These are phyloP conservation scores for Didymellaceae sp. DNA, from an alignment of 2,329 filamentous ascomycete genomes.

Conservation along the genomic window DNA sequence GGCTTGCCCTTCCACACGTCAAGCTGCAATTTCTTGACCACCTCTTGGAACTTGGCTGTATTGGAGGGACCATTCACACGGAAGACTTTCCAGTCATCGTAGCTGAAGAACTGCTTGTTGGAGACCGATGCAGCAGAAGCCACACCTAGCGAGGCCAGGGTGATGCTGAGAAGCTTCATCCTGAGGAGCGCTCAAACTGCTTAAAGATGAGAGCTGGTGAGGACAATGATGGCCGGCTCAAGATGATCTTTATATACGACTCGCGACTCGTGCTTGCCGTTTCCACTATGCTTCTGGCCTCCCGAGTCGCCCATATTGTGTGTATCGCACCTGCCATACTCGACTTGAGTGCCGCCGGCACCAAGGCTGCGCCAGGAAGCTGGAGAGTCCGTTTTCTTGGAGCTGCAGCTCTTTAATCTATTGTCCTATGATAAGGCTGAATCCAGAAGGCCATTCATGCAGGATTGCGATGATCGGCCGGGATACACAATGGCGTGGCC, in stretches of 20 bases:
- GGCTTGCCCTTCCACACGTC: slow-evolving; percentile 46
- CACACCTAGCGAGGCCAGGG: slow-evolving; percentile 41
- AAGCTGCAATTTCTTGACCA: slow-evolving; percentile 42
- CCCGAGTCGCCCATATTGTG: slow-evolving; percentile 5
- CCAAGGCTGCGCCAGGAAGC: slow-evolving; percentile 17
- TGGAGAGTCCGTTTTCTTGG: slow-evolving; percentile 13
- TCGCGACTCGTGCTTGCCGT: background rate
- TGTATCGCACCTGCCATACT: slow-evolving; percentile 18
- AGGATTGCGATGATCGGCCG: slow-evolving; percentile 14
- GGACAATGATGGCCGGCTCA: slow-evolving; percentile 6
- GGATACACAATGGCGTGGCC: slow-evolving; percentile 10
- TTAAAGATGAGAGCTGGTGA: slow-evolving; percentile 14
- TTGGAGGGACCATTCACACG: slow-evolving; percentile 43
- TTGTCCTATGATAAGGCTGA: slow-evolving; percentile 15
- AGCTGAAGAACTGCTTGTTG: slow-evolving; percentile 39
- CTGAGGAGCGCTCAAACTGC: background rate
- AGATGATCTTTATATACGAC: slow-evolving; percentile 9
- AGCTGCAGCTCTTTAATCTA: slow-evolving; percentile 18
- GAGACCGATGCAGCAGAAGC: slow-evolving; percentile 42
- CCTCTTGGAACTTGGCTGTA: slow-evolving; percentile 33
- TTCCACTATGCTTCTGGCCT: background rate
- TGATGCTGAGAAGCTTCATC: slow-evolving; percentile 43
- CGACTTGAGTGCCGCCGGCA: slow-evolving; percentile 11
- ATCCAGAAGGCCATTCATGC: slow-evolving; percentile 16
- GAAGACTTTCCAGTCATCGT: slow-evolving; percentile 47